Evolutionary conservation across 805 yeast genomes (phyloP), one percentile per base, ranked within the genome.

Genomic region (Candida endomychidarum): DNA sequence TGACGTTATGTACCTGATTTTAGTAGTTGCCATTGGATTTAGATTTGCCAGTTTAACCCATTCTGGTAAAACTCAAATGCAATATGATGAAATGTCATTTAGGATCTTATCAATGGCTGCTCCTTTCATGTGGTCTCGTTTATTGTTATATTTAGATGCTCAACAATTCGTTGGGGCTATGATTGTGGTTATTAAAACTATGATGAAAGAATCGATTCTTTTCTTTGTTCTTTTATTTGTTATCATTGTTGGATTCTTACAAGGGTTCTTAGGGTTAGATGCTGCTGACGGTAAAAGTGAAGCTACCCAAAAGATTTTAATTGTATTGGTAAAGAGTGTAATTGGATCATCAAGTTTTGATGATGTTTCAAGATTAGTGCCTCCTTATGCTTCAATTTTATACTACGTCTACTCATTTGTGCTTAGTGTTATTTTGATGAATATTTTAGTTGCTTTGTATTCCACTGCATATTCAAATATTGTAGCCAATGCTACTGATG

Each of bases 171-270:
- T 87, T 35, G 96, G 96, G 28, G 86, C 89, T 2, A 84, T 88
- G 88, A 75, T 88, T 47, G 91, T 88, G 20, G 91, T 88, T 4
- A 65, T 86, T 36, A 86, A 86, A 53, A 82, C 81, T 42, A 83
- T 88, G 87, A 82, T 88, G 86, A 80, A 83, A 51, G 96, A 88
- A 59, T 83, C 93, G 2, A 58, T 86, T n/a, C 72, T 87, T 10
- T 88, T 88, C 65, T 88, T 88, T 56, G 83, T 86, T 32, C 64
- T 88, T 48, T 67, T 88, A 40, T 65, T 74, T 7, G 76, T 87
- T 42, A 80, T 88, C 25, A 80, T 83, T 46, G 57, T 83, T 35
- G 96, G 96, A 0, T 88, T 88, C 61, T 64, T 86, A 40, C 96
- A 88, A 57, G 96, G 95, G 0, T 86, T 88, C 58, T 60, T 88